Percentiles rank a stretch among this genome's conserved stretches.
These are phyloP conservation scores for Fusarium newnesense DNA, from an alignment of 2,329 filamentous ascomycete species.

Conservation along the genomic window DNA sequence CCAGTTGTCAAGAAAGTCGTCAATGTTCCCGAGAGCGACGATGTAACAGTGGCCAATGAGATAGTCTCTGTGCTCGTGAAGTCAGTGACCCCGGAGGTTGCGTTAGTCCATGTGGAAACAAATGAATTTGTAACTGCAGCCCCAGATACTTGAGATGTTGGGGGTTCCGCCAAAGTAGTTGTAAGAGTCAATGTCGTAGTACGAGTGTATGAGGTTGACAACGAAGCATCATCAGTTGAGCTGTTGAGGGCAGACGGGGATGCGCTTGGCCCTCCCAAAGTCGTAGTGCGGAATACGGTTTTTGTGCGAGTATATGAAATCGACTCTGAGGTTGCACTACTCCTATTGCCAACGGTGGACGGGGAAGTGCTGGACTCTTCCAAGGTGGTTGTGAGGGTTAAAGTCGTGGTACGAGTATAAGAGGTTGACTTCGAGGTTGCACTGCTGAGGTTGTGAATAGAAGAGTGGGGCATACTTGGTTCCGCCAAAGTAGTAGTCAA, in stretches of 20 bases:
- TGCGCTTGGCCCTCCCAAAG: neutral
- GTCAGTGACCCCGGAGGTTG: conserved; percentile 13
- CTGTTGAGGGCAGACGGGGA: neutral
- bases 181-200: conserved; percentile 12
- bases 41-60: conserved; percentile 6
- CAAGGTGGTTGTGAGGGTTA: conserved; percentile 5
- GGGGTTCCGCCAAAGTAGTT: conserved; percentile 4
- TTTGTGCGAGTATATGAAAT: conserved; percentile 13
- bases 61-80: conserved; percentile 10
- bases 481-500: neutral
- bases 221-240: neutral
- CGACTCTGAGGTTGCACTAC: neutral
- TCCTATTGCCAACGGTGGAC: conserved; percentile 24
- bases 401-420: conserved; percentile 13
- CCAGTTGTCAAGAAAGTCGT: neutral
- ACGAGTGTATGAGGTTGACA: neutral
- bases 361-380: conserved; percentile 20
- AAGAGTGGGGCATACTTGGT: conserved; percentile 17
- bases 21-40: neutral
- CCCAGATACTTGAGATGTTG: conserved; percentile 31
- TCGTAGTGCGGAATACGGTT: conserved; percentile 12
- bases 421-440: conserved; percentile 12
- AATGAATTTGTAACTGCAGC: conserved; percentile 14
- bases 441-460: conserved; percentile 27
- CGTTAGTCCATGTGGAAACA: conserved; percentile 29